Evolutionary conservation across 805 yeast species (phyloP), one percentile per base, ranked within the genome.

Genomic region (Wickerhamiella vanderwaltii): DNA sequence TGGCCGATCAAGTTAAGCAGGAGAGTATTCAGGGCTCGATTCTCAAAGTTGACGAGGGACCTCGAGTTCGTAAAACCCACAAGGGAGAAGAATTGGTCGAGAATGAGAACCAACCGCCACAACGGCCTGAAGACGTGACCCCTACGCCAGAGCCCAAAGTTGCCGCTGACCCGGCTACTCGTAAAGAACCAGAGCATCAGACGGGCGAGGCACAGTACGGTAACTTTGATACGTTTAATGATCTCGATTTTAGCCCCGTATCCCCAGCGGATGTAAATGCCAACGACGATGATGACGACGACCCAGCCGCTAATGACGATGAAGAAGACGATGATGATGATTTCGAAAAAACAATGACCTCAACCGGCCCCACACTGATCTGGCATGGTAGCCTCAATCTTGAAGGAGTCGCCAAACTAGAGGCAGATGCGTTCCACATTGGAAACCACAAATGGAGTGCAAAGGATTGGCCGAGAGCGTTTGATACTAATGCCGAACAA

Each of bases 71-170:
- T 50, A 69, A 85, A 52, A 83, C 95, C 3, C 94, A 85, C 57
- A 82, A 80, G 57, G 95, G 95, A 19, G 94, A 86, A 47, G 87
- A 81, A 54, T 58, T 81, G n/a, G 68, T 83, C 5, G 72, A 67
- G 18, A 72, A 67, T 30, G 43, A 32, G 15, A 37, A 22, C 36
- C 35, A 38, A 32, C 35, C 13, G 34, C 31, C 13, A 13, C 34
- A 15, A 40, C 17, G 9, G 43, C 6, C 6, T 29, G 32, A 29
- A 7, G 32, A 29, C 7, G 16, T 15, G 7, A 6, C 32, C 7
- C 16, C n/a, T 12, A 9, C 32, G 7, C 26, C 26, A 7, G 26
- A 23, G 26, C 7, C 26, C 7, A 11, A 23, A 23, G 26, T 7
- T 7, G 9, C 7, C 7, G n/a, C 22, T 6, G 13, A 18, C 25